phyloP scores from a whole-genome alignment of 441 rosid genomes.

The Gossypium gossypioides region DNA sequence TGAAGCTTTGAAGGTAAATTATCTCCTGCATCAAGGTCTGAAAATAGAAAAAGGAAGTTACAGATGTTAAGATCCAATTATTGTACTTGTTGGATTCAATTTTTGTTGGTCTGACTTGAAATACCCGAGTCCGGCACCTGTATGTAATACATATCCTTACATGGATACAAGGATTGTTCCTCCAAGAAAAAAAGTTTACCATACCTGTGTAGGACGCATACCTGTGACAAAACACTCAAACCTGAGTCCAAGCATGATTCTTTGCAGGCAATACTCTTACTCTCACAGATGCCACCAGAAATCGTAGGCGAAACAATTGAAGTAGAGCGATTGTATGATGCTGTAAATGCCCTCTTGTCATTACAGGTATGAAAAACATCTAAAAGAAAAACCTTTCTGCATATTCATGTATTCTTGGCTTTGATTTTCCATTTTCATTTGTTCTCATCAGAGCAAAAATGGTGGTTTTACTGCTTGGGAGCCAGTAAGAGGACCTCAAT shows the following conservation, averaged over 20 bases:
- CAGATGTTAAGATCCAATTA: neutral
- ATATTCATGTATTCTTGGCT: neutral
- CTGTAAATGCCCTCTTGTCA: slow-evolving; percentile 31
- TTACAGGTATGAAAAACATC: slow-evolving; percentile 19
- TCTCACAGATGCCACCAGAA: slow-evolving; percentile 23
- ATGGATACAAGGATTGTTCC: neutral
- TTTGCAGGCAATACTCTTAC: slow-evolving; percentile 22
- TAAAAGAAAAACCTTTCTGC: neutral
- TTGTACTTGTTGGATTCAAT: neutral
- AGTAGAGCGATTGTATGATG: slow-evolving; percentile 24
- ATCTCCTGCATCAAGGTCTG: neutral
- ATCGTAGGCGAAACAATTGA: slow-evolving; percentile 29
- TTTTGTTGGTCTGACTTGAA: neutral
- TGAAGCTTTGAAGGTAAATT: slow-evolving; percentile 42
- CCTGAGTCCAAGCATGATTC: neutral
- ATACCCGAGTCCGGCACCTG: neutral
- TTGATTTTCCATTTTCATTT: neutral
- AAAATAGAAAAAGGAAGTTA: neutral
- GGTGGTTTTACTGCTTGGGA: slow-evolving; percentile 58
- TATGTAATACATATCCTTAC: neutral
- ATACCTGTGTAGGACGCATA: neutral
- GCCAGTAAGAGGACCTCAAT: slow-evolving; percentile 39
- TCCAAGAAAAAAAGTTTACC: neutral
- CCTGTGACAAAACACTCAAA: neutral
- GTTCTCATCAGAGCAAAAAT: slow-evolving; percentile 23